A percentile compares a stretch with the other conserved stretches of the same genome.
Conservation (phyloP, 192 early-diverging fungal species). For the Backusella psychrophila region DNA sequence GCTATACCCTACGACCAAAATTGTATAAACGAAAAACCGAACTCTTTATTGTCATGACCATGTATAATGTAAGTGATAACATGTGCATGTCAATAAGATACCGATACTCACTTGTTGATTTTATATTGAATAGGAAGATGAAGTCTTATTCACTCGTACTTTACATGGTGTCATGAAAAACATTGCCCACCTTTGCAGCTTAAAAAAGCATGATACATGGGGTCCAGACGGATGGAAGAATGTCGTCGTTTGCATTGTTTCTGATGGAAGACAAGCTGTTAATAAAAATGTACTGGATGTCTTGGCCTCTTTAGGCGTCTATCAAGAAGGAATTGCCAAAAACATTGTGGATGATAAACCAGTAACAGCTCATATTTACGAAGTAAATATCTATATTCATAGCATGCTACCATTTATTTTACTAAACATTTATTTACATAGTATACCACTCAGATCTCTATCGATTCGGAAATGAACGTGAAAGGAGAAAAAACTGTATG, state of each 20-base stretch:
- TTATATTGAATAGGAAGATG: conserved; percentile 53
- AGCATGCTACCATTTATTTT: neutral
- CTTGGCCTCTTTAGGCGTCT: conserved; percentile 71
- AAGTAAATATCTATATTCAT: conserved; percentile 29
- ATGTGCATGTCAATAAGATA: neutral
- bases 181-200: conserved; percentile 66
- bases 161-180: conserved; percentile 73
- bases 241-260: conserved; percentile 71
- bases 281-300: conserved; percentile 59
- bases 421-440: neutral
- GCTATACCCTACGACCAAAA: conserved; percentile 79
- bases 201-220: conserved; percentile 45
- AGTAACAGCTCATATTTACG: conserved; percentile 64
- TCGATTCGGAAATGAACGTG: conserved; percentile 67
- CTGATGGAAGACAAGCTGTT: conserved; percentile 70
- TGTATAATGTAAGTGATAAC: conserved; percentile 58
- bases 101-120: neutral
- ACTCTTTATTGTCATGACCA: conserved; percentile 82
- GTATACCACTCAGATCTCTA: conserved; percentile 79
- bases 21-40: conserved; percentile 70
- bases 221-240: conserved; percentile 71
- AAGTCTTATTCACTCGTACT: conserved; percentile 65
- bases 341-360: conserved; percentile 58
- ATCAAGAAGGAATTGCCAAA: conserved; percentile 69
- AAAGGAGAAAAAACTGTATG: conserved; percentile 50